Evolutionary conservation across 352 stramenopile genomes (phyloP), one percentile per base, ranked within the genome.

Genomic region (Phytophthora boehmeriae): DNA sequence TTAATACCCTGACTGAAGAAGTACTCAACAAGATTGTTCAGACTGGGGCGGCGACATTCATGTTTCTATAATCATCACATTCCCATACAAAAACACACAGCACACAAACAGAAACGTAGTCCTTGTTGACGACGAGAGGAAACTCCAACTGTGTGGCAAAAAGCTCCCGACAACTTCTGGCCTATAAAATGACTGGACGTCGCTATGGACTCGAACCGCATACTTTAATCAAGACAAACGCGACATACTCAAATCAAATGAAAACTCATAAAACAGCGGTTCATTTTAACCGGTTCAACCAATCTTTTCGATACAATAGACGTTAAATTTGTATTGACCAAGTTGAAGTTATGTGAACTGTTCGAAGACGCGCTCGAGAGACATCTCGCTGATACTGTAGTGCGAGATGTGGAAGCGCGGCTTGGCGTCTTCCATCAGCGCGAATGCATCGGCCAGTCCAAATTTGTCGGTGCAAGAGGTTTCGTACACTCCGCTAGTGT

Each of bases 291-390:
- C 25, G 25, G 25, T 30, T 30, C 3, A 30, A 30, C 3, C 25
- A 30, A 30, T 30, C 25, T 30, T 30, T 30, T 19, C n/a, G 38
- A 22, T 17, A 22, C 13, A 22, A 22, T 44, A 44, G 4, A 44
- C 38, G 20, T 44, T 9, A 20, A 4, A 2, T 44, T 44, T 23
- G 38, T 44, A 44, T 22, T 6, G 2, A 17, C 4, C n/a, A 44
- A 44, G 38, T 44, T 44, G 38, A 49, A 44, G 56, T 39, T 65
- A 88, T 41, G 90, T 93, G 54, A 98, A 97, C 57, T 96, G 78
- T 68, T 97, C 95, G 66, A 98, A 98, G 14, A 98, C 89, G 19
- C 90, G 86, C 71, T 98, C 94, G 1, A 98, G 78, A 1, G 92
- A 96, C 35, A 96, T 73, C 59, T 98, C 92, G 38, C 85, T 96